Evolutionary conservation across 371 early-diverging fungal genomes (phyloP).

Genomic region (Entomophthora muscae): DNA sequence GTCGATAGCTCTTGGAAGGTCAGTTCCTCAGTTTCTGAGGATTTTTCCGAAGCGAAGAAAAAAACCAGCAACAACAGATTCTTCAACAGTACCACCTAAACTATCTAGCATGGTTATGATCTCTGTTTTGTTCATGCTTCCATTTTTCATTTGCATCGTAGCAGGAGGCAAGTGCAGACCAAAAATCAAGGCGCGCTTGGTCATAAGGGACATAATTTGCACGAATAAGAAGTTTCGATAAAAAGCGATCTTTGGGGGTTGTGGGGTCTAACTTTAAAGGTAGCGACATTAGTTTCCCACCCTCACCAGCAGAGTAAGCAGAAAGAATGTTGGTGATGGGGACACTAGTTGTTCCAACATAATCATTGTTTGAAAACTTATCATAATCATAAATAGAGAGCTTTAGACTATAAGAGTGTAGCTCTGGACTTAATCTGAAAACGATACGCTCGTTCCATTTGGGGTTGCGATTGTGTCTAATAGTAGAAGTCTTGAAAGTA

Average conservation of each 20-base stretch:
- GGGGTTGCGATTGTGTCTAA: constrained; percentile 42
- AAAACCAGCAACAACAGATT: constrained; percentile 38
- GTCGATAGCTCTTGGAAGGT: constrained; percentile 40
- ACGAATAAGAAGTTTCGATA: constrained; percentile 24
- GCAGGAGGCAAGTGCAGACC: constrained; percentile 38
- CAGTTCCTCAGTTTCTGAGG: constrained; percentile 32
- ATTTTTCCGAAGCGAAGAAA: constrained; percentile 36
- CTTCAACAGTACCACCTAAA: constrained; percentile 50
- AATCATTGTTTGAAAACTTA: constrained; percentile 48
- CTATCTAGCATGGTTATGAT: constrained; percentile 56
- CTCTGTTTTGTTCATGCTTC: constrained; percentile 28
- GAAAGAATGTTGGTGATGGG: no score
- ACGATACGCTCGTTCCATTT: constrained; percentile 46
- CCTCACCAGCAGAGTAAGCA: no score
- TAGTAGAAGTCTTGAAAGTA: constrained; percentile 43
- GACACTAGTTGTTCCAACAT: constrained; percentile 45
- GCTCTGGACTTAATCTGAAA: constrained; percentile 35
- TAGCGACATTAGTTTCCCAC: no score
- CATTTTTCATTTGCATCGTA: constrained; percentile 39
- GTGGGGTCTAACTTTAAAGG: constrained; percentile 18
- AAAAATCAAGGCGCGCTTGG: constrained; percentile 46
- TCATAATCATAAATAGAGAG: constrained; percentile 61
- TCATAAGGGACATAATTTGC: constrained; percentile 43
- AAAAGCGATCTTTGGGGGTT: constrained; percentile 20
- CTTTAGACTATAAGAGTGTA: constrained; percentile 36